These are phyloP conservation scores for Phyllosticta citrichinensis DNA, from an alignment of 2,329 filamentous ascomycete species.

Conservation along the genomic window DNA sequence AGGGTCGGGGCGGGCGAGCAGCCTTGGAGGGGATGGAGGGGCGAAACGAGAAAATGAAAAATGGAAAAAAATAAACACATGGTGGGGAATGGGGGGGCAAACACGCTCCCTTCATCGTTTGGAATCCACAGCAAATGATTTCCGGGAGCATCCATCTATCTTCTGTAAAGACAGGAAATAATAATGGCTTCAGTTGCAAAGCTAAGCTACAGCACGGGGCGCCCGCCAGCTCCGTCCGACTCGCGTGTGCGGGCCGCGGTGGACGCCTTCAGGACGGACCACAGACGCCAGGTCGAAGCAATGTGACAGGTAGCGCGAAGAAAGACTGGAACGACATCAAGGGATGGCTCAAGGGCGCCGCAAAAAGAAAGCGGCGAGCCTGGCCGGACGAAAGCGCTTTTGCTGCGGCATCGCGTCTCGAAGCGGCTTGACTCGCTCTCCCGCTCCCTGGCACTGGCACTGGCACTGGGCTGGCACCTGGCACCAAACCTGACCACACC, in stretches of 20 bases:
- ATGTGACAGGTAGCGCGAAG: not conserved
- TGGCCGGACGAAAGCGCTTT: not conserved
- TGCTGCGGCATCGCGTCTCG: not conserved
- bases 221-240: not conserved
- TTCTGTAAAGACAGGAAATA: not conserved
- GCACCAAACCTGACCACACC: not conserved
- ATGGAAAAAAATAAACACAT: not conserved
- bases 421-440: conserved; percentile 5
- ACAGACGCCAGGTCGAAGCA: not conserved
- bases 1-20: not conserved
- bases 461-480: not conserved
- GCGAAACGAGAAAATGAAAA: not conserved
- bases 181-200: not conserved
- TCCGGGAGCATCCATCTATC: too few relatives aligned
- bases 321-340: not conserved
- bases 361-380: not conserved
- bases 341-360: not conserved
- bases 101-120: too few relatives aligned
- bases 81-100: too few relatives aligned
- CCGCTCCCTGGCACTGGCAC: not conserved
- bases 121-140: too few relatives aligned
- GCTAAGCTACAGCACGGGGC: too few relatives aligned
- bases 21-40: not conserved
- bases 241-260: not conserved
- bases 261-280: not conserved